Percentiles rank a stretch among this genome's conserved stretches.
These are phyloP conservation scores for Penicillium coprophilum DNA, from an alignment of 495 filamentous ascomycete genomes.

Conservation along the genomic window DNA sequence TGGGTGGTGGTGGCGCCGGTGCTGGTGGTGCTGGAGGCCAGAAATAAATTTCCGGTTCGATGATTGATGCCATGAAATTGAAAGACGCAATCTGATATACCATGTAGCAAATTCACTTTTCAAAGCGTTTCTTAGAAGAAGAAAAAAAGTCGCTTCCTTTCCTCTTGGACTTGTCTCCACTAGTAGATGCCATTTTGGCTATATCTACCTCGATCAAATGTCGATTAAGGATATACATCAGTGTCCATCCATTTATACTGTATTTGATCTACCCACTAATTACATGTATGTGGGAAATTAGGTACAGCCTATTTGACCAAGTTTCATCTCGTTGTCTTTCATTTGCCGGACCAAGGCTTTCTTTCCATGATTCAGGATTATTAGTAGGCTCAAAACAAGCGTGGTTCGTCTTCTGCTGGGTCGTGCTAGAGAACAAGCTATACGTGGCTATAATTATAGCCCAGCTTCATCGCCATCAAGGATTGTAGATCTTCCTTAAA, in stretches of 20 bases:
- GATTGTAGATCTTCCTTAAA: too few relatives aligned
- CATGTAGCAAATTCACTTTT: constrained; percentile 20
- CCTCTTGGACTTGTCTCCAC: not conserved
- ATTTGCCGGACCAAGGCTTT: too few relatives aligned
- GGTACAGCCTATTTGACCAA: not conserved
- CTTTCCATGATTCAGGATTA: too few relatives aligned
- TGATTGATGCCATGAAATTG: constrained; percentile 21
- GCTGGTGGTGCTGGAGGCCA: constrained; percentile 38
- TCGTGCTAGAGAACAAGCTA: too few relatives aligned
- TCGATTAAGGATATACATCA: not conserved
- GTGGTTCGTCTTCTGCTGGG: too few relatives aligned
- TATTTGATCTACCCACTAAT: not conserved
- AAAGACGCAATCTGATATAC: constrained; percentile 25
- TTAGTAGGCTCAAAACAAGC: too few relatives aligned
- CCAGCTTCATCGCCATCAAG: too few relatives aligned
- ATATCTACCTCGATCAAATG: not conserved
- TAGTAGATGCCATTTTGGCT: not conserved
- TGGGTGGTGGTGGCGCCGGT: constrained; percentile 58
- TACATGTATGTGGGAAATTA: not conserved
- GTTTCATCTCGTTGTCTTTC: not conserved
- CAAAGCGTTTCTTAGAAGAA: constrained; percentile 22
- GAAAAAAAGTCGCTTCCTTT: not conserved
- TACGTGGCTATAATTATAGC: too few relatives aligned
- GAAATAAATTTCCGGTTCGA: constrained; percentile 12
- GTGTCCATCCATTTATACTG: not conserved